phyloP scores from a whole-genome alignment of 352 stramenopile genomes.

The Globisporangium cylindrosporum region DNA sequence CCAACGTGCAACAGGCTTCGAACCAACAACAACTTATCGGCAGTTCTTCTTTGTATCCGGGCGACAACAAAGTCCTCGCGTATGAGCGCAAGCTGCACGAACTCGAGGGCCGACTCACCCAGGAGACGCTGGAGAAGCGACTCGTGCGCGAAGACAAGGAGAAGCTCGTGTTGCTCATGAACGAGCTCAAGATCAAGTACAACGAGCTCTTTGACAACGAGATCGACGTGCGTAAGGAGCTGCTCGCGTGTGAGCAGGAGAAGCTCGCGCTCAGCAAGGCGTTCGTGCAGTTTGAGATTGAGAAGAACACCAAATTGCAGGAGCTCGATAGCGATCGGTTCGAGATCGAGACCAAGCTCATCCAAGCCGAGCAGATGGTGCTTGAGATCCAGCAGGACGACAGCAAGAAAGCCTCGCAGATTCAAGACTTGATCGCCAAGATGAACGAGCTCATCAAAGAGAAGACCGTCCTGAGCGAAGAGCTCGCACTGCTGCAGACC shows the following conservation, averaged over 20 bases:
- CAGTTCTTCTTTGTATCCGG: background rate
- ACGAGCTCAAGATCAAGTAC: constrained; percentile 57
- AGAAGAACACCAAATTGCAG: constrained; percentile 38
- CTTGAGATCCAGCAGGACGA: constrained; percentile 66
- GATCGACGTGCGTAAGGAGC: constrained; percentile 49
- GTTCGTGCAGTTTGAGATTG: constrained; percentile 63
- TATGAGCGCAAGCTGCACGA: constrained; percentile 37
- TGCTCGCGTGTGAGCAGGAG: constrained; percentile 61
- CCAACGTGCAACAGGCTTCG: background rate
- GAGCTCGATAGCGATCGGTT: constrained; percentile 59
- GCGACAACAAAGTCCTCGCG: constrained; percentile 3
- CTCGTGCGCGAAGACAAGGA: constrained; percentile 55
- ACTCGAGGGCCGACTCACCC: constrained; percentile 35
- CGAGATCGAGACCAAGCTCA: constrained; percentile 56
- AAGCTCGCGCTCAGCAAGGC: constrained; percentile 67
- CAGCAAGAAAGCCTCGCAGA: constrained; percentile 43
- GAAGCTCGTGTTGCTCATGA: constrained; percentile 29
- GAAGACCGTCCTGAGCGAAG: constrained; percentile 32
- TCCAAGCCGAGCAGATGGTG: constrained; percentile 59
- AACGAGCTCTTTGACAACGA: constrained; percentile 63
- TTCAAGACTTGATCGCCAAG: constrained; percentile 55
- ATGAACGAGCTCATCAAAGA: constrained; percentile 52
- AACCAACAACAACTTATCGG: background rate
- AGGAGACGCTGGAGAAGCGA: constrained; percentile 40
- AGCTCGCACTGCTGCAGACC: constrained; percentile 39